These are phyloP conservation scores for Straminergon stramineum DNA, from an alignment of 225 moss, liverwort and hornwort species.

Conservation along the genomic window DNA sequence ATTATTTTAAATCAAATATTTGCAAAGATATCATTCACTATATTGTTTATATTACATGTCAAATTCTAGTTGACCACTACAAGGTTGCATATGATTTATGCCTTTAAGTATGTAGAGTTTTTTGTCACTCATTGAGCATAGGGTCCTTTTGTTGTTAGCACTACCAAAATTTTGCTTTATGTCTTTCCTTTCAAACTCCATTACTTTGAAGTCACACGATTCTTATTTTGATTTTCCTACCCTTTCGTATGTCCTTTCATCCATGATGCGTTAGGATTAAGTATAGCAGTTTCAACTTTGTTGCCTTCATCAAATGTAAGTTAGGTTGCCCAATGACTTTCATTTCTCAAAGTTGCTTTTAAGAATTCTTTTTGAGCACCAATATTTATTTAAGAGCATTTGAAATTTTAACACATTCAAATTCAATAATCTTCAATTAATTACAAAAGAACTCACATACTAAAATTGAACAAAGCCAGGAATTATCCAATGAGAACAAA, in stretches of 20 bases:
- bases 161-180: rapidly evolving
- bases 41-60: not conserved
- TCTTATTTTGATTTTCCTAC: not conserved
- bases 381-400: not conserved
- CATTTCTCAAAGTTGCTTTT: not conserved
- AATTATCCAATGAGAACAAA: not conserved
- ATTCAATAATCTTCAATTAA: not conserved
- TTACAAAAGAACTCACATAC: rapidly evolving
- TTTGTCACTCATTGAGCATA: not conserved
- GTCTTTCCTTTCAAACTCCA: not conserved
- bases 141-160: rapidly evolving
- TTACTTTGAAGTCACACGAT: too few relatives aligned
- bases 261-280: not conserved
- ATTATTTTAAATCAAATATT: not conserved
- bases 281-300: not conserved
- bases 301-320: not conserved
- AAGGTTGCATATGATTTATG: not conserved
- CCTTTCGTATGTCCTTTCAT: not conserved
- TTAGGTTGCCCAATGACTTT: not conserved
- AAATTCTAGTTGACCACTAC: not conserved
- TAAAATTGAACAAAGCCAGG: not conserved
- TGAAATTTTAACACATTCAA: not conserved
- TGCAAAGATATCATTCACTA: not conserved
- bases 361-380: rapidly evolving
- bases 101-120: not conserved